Percentiles rank a stretch among this genome's conserved stretches.
Conservation (phyloP, 352 stramenopile species). For the Pythium rhizo-oryzae region DNA sequence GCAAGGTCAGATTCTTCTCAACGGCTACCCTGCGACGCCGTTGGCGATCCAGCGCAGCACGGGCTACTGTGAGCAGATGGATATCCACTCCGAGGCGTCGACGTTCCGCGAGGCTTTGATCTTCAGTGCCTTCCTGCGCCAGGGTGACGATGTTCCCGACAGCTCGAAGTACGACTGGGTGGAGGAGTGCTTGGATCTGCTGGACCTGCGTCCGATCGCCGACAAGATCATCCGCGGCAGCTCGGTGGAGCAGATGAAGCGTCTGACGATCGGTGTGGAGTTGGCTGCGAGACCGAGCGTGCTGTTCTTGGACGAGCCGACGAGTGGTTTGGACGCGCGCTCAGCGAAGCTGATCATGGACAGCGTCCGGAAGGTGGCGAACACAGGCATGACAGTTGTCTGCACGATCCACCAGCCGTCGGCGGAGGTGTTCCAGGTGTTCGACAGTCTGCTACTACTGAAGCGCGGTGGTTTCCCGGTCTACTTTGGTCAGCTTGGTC, state of each 20-base stretch:
- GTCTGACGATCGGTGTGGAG: constrained; percentile 81
- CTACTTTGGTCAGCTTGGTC: constrained; percentile 39
- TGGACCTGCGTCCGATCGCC: constrained; percentile 38
- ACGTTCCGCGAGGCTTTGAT: constrained; percentile 92
- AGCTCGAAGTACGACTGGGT: constrained; percentile 41
- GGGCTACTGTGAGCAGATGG: constrained; percentile 92
- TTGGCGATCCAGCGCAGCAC: constrained; percentile 40
- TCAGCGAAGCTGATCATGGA: too few relatives aligned
- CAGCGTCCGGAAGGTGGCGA: too few relatives aligned
- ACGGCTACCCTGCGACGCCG: constrained; percentile 27
- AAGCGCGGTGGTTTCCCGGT: constrained; percentile 19
- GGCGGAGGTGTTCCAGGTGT: too few relatives aligned
- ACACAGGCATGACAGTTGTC: too few relatives aligned
- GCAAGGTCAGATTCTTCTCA: constrained; percentile 71
- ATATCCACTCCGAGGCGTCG: constrained; percentile 70
- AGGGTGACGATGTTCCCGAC: constrained; percentile 11
- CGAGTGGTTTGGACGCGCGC: constrained; percentile 49
- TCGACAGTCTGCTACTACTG: too few relatives aligned
- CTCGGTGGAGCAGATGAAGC: constrained; percentile 42
- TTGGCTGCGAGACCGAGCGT: constrained; percentile 78
- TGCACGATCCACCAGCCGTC: too few relatives aligned
- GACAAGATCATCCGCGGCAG: constrained; percentile 39
- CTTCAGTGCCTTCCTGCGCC: constrained; percentile 90
- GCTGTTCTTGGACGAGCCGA: constrained; percentile 76
- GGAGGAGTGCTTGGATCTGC: constrained; percentile 40